Evolutionary conservation across 768 basidiomycete genomes (phyloP).

Genomic region (Hygrophorus russula): DNA sequence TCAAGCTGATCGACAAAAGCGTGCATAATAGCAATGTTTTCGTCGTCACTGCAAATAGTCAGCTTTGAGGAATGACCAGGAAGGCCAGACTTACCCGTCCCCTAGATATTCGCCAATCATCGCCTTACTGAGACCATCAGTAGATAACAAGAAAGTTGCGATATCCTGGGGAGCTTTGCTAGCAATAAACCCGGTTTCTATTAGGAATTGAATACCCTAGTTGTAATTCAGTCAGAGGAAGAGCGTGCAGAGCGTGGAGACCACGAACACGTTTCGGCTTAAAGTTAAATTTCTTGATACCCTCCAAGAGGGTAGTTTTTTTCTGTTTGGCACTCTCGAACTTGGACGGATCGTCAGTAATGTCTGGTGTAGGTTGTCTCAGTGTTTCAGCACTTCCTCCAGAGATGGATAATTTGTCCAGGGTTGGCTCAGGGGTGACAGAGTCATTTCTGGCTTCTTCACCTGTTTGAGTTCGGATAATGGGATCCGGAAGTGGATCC

Average conservation of each 20-base stretch:
- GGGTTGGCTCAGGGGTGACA: conserved; percentile 42
- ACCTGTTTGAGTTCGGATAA: conserved; percentile 31
- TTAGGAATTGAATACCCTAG: conserved; percentile 82
- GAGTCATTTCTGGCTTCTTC: conserved; percentile 47
- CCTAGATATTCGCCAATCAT: conserved; percentile 98
- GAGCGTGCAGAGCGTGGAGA: not conserved
- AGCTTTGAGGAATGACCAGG: not conserved
- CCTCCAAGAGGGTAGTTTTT: conserved; percentile 90
- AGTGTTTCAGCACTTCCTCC: conserved; percentile 41
- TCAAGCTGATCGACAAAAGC: conserved; percentile 92
- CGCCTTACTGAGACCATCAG: conserved; percentile 88
- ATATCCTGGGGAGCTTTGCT: conserved; percentile 64
- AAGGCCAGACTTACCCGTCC: conserved; percentile 61
- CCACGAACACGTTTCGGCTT: conserved; percentile 85
- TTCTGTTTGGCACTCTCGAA: conserved; percentile 96
- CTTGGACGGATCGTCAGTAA: conserved; percentile 78
- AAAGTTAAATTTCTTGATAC: conserved; percentile 96
- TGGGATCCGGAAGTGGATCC: conserved; percentile 25
- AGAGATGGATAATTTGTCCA: conserved; percentile 40
- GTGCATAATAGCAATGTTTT: conserved; percentile 92
- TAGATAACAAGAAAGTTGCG: conserved; percentile 73
- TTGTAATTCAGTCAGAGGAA: conserved; percentile 5
- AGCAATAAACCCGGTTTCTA: conserved; percentile 81
- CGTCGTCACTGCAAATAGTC: conserved; percentile 53
- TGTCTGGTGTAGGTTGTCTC: conserved; percentile 65